Evolutionary conservation across 1,139 yeast genomes (phyloP).

Genomic region (Sugiyamaella castrensis): DNA sequence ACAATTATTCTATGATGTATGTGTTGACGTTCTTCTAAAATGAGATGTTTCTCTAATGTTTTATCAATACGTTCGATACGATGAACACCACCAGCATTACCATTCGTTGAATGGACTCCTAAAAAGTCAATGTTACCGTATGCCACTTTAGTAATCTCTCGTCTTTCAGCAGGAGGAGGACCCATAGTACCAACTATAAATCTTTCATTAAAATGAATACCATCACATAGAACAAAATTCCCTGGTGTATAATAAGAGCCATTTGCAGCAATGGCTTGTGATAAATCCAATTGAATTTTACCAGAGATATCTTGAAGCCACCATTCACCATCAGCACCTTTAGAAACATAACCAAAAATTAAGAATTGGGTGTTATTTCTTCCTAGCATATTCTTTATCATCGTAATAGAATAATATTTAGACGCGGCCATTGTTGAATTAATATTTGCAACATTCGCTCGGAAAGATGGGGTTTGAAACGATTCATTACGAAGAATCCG

Average conservation of each 20-base stretch:
- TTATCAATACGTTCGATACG: constrained; percentile 53
- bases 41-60: constrained; percentile 53
- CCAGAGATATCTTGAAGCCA: constrained; percentile 82
- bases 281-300: constrained; percentile 61
- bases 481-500: constrained; percentile 71
- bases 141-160: constrained; percentile 62
- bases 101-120: constrained; percentile 51
- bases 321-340: constrained; percentile 64
- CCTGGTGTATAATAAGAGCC: constrained; percentile 78
- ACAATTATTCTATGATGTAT: constrained; percentile 58
- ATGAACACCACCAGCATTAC: constrained; percentile 19
- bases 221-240: constrained; percentile 77
- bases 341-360: constrained; percentile 70
- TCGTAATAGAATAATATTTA: constrained; percentile 56
- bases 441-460: constrained; percentile 15
- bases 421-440: constrained; percentile 35
- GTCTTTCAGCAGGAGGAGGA: constrained; percentile 84
- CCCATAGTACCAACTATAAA: constrained; percentile 76
- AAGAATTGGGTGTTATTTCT: constrained; percentile 74
- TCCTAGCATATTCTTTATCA: constrained; percentile 80
- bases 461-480: constrained; percentile 53
- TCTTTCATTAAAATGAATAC: constrained; percentile 65
- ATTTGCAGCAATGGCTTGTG: constrained; percentile 52
- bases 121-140: constrained; percentile 79
- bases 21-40: constrained; percentile 54